Base-by-base conservation (phyloP, 2,329 filamentous ascomycete genomes). In the Colletotrichum gigasporum region DNA sequence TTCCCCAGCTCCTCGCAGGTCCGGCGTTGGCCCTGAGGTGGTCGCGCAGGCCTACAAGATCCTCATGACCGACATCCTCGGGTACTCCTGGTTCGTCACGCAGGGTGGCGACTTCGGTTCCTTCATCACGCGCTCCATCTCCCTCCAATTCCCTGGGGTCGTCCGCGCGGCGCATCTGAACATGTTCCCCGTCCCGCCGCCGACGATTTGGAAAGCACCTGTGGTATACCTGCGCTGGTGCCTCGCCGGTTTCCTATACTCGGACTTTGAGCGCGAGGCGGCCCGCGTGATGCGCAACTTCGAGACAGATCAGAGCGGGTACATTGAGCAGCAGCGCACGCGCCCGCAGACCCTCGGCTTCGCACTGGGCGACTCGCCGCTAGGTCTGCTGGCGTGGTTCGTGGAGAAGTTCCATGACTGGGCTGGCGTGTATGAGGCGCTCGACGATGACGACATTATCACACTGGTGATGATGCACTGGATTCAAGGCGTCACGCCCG, bases 51-150 rank as follows among this genome's bases (percentile, higher is more conserved):
- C 71, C 1, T 78, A 77, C 62, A 64, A 80, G 60, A 68, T 68
- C 8, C 67, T 83, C 4, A 83, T 83, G 80, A 45, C 55, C 4
- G 54, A 72, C 1, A 67, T 73, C 22, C 77, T 83, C 5, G 76
- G 76, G 0, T 82, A 81, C 57, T 26, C 61, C 1, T 59, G 63
- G 30, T 80, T 78, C 53, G 69, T 75, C 5, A 67, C 67, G 2
- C 74, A 77, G 22, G 73, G 72, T 3, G 75, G 75, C 2, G 75
- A 77, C 22, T 69, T 71, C 51, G 75, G 74, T 5, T 61, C 60
- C 18, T 42, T 69, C 30, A 69, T 73, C 12, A 35, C 47, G 3
- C 66, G 68, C 10, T 62, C 55, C 18, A 51, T 69, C 3, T 66
- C 66, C 4, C 37, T 63, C 7, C 55, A 65, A 6, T 52, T 56